These are phyloP conservation scores for Boletus fagicola DNA, from an alignment of 768 basidiomycete species.

Conservation along the genomic window DNA sequence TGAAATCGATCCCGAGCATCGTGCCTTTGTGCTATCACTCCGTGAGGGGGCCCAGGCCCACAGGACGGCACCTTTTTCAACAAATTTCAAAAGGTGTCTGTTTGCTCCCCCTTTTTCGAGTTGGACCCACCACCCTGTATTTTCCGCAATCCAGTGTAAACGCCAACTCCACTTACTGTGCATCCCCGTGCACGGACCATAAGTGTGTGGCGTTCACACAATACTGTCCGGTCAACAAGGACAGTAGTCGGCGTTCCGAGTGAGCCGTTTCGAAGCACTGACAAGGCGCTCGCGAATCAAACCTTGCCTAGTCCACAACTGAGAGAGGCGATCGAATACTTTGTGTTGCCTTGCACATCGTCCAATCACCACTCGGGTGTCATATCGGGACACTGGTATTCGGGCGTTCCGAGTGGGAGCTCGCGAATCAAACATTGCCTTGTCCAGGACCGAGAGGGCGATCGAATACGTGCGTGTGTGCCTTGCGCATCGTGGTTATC, in stretches of 20 bases:
- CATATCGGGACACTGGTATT: neutral
- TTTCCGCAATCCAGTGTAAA: no score
- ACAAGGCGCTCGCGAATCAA: neutral
- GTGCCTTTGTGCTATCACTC: neutral
- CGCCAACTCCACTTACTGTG: neutral
- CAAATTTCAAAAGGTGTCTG: neutral
- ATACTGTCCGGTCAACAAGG: neutral
- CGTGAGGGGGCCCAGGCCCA: neutral
- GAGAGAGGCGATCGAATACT: neutral
- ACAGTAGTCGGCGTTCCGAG: neutral
- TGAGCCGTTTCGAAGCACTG: neutral
- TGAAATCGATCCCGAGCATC: neutral
- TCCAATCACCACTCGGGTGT: no score
- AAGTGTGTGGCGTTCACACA: neutral
- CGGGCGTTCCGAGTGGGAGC: no score
- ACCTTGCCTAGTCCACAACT: neutral
- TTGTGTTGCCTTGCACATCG: neutral
- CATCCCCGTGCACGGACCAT: neutral
- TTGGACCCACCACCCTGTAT: neutral
- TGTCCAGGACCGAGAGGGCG: neutral
- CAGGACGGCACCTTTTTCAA: neutral
- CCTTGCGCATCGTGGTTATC: neutral
- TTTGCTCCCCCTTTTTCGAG: neutral
- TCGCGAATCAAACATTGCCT: no score
- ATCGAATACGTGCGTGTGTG: neutral